Base-by-base conservation (phyloP, 768 basidiomycete species). In the Auricularia sp. region DNA sequence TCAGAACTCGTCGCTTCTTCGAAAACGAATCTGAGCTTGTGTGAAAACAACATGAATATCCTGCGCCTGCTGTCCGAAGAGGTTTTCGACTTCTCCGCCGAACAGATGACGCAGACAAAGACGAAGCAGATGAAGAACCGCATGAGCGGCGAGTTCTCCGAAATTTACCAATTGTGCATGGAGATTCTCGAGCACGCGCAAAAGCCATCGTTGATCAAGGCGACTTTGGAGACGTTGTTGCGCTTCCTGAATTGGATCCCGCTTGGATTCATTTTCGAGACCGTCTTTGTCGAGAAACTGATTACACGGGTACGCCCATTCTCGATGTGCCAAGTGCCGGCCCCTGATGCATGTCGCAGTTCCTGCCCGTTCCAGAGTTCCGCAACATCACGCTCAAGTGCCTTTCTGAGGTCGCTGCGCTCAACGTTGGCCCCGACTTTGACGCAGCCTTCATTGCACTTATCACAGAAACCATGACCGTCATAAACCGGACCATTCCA, bases 11-110 rank as follows among this genome's bases (percentile, higher is more conserved):
- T 80, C 64, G 72, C 76, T 8, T 80, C 80, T 16, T 81, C 80
- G 14, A 78, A 78, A 65, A 77, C 75, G 34, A 80, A 78, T 66
- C 75, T 80, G 36, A 73, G 75, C 14, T 73, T 81, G 42, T 81
- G 80, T 72, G 80, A 81, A 69, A 81, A 81, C 76, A 81, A 81
- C 76, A 81, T 81, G 80, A 72, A 79, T 68, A 81, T 81, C 70
- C 79, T 81, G 67, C 75, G 76, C 66, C 73, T 81, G 2, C 75
- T 81, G 5, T 78, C 77, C 3, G 80, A 81, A 65, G 80, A 81
- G 70, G 78, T 81, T 54, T 81, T 81, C 70, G 80, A 81, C 70
- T 81, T 78, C 67, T 79, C 78, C 18, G 79, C 79, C 12, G 80
- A 81, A 66, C 77, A 79, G 66, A 81, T 81, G 79, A 81, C 80